Evolutionary conservation across 2,329 filamentous ascomycete species (phyloP).

Genomic region (Arthrinium phaeospermum): DNA sequence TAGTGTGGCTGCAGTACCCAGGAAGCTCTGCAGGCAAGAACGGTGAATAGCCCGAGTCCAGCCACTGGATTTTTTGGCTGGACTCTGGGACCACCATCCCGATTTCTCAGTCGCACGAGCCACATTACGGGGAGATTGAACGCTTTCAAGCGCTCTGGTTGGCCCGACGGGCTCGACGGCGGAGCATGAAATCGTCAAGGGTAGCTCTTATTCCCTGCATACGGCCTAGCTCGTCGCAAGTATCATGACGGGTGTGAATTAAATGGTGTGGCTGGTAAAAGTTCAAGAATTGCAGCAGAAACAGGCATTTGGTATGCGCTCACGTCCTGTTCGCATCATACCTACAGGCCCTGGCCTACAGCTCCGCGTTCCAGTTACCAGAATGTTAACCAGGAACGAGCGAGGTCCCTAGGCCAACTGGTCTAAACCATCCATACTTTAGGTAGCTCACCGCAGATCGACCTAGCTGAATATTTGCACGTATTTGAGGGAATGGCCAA

Average conservation of each 20-base stretch:
- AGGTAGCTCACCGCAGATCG: not conserved
- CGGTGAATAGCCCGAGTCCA: not conserved
- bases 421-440: not conserved
- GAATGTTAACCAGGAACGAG: not conserved
- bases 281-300: not conserved
- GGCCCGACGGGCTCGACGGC: not conserved
- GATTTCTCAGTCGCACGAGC: conserved; percentile 3
- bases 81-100: not conserved
- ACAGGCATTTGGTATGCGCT: not conserved
- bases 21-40: not conserved
- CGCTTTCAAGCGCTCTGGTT: not conserved
- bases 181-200: conserved; percentile 13
- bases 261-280: conserved; percentile 12
- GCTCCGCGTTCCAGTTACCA: not conserved
- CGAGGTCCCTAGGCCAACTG: not conserved
- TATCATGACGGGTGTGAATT: not conserved
- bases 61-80: not conserved
- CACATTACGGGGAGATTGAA: conserved; percentile 16
- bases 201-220: conserved; percentile 13
- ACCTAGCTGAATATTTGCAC: not conserved
- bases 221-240: not conserved
- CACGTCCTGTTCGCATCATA: not conserved
- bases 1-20: conserved; percentile 11
- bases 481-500: not conserved
- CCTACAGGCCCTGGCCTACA: not conserved